Conservation (phyloP, 75 land plant species). For the Adiantum capillusveneris region DNA sequence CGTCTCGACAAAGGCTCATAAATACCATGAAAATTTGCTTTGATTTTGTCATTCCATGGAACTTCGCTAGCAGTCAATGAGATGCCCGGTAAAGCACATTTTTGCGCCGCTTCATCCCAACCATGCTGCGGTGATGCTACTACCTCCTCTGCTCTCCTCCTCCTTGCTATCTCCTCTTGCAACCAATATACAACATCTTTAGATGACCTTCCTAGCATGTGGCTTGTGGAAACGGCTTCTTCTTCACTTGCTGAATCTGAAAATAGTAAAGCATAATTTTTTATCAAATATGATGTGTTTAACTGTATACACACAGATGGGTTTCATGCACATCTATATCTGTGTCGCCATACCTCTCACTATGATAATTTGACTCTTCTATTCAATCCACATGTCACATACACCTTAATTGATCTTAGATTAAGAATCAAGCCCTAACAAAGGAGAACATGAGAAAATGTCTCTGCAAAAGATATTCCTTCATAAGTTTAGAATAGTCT, state of each 20-base stretch:
- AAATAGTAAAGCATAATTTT: too few relatives aligned
- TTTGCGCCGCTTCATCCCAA: slow-evolving; percentile 20
- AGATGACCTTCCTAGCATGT: slow-evolving; percentile 4
- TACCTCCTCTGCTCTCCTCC: slow-evolving; percentile 39
- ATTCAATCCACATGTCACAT: too few relatives aligned
- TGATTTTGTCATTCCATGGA: background rate
- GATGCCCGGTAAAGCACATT: slow-evolving; percentile 13
- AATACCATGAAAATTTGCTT: background rate
- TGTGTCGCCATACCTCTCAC: too few relatives aligned
- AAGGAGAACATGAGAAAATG: too few relatives aligned
- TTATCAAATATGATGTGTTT: too few relatives aligned
- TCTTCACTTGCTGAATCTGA: slow-evolving; percentile 21
- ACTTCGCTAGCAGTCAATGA: background rate
- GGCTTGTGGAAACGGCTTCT: slow-evolving; percentile 11
- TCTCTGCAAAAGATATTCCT: too few relatives aligned
- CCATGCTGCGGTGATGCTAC: slow-evolving; percentile 22
- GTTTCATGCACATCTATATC: too few relatives aligned
- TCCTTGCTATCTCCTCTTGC: slow-evolving; percentile 31
- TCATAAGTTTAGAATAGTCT: too few relatives aligned
- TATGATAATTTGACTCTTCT: too few relatives aligned
- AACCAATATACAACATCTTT: slow-evolving; percentile 1
- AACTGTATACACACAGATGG: too few relatives aligned
- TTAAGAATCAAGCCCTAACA: too few relatives aligned
- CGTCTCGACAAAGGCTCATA: slow-evolving; percentile 8
- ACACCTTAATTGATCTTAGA: too few relatives aligned